Base-by-base conservation (phyloP, 768 basidiomycete species). In the Cubamyces lactineus region DNA sequence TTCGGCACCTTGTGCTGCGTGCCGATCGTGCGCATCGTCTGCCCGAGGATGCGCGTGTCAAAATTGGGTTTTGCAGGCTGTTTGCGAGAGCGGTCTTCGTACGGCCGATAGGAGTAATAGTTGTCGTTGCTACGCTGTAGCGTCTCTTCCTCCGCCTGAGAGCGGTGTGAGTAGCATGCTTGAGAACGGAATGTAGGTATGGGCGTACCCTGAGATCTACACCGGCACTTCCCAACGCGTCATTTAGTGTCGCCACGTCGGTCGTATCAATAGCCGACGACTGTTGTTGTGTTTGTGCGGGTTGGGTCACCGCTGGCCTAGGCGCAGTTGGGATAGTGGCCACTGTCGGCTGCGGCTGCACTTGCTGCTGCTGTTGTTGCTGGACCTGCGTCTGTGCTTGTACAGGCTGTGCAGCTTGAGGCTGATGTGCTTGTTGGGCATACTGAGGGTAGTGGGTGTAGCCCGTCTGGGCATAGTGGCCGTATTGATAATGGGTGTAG, bases 181-280 rank as follows among this genome's bases (percentile, higher is more conserved):
- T 28, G 15, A 34, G n/a, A 40, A 43, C 13, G 42, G 47, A 9
- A 41, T 28, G 34, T 57, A 28, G 16, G 34, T 11, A 34, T 34
- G 34, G 17, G 73, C 81, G 63, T 65, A 90, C 91, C 71, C 89
- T 76, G n/a, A 94, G 76, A 75, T 94, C 92, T 7, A 94, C 91
- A 12, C 92, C 92, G 7, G 91, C 92, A 69, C 91, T 92, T 5
- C 91, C 92, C 1, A 94, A 76, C 4, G 91, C 92, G 66, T 94
- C 92, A 58, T 92, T 93, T 45, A 94, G 69, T 7, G 88, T 90
- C 12, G 91, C 84, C 38, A 93, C 83, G 68, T 93, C 91, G 3
- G 86, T 75, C 41, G 85, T 86, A 66, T 89, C 89, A 59, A 86
- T 60, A 4, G 39, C 48, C 15, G 46, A 57, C 24, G 59, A 55